Evolutionary conservation across 768 basidiomycete genomes (phyloP).

Genomic region (Boletus coccyginus): DNA sequence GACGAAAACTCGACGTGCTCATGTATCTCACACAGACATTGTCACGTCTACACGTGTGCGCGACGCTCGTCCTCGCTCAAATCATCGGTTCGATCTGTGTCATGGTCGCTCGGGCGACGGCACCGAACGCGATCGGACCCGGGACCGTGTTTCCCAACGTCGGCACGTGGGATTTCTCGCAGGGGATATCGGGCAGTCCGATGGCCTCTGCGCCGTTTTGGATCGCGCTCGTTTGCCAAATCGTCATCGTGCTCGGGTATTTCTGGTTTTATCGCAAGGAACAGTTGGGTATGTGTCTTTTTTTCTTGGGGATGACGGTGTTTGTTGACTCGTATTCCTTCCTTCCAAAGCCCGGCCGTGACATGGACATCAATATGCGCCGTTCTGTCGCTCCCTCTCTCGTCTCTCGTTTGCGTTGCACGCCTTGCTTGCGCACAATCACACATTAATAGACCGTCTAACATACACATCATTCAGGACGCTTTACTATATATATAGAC

Average conservation of each 20-base stretch:
- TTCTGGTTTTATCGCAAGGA: constrained; percentile 98
- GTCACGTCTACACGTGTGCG: constrained; percentile 91
- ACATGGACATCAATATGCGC: not conserved
- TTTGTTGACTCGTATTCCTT: not conserved
- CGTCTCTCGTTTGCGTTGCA: too few species aligned
- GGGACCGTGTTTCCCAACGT: constrained; percentile 89
- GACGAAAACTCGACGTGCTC: not conserved
- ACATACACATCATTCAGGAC: too few species aligned
- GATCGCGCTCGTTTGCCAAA: constrained; percentile 75
- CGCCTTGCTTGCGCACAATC: too few species aligned
- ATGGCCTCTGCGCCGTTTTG: constrained; percentile 86
- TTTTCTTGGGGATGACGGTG: too few species aligned
- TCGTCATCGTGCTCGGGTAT: constrained; percentile 87
- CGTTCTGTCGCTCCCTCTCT: too few species aligned
- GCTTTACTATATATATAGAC: too few species aligned
- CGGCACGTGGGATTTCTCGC: constrained; percentile 83
- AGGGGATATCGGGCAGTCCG: constrained; percentile 72
- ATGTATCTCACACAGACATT: constrained; percentile 50
- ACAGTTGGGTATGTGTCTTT: constrained; percentile 62
- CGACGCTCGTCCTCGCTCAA: constrained; percentile 88
- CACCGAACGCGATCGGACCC: constrained; percentile 87
- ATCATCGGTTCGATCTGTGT: constrained; percentile 88
- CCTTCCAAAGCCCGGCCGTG: constrained; percentile 9
- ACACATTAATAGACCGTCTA: too few species aligned
- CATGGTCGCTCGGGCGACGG: constrained; percentile 89